Base-by-base conservation (phyloP, 2,329 filamentous ascomycete species). In the Orbilia brochopaga region DNA sequence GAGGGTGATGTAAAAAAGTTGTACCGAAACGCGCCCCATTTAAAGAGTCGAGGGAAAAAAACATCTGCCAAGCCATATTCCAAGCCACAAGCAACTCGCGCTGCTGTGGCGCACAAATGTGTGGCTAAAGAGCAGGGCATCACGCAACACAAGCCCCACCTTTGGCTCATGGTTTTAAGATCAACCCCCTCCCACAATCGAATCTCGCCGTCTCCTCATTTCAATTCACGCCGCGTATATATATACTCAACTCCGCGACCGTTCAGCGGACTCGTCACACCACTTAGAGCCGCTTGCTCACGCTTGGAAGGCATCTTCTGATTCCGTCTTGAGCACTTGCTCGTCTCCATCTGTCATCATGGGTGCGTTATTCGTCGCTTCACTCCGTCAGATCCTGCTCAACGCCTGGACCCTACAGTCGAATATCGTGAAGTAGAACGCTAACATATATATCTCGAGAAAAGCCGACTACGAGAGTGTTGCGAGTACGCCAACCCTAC, bases 21-120 rank as follows among this genome's bases (percentile, higher is more conserved):
- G 40, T 27, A 58, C 46, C 27, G 30, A 58, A 55, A 51, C 59
- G 66, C 66, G 46, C 65, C n/a, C 55, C 53, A 55, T 63, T 64
- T 64, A 59, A 70, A 59, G 4, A 32, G 4, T 8, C 30, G 23
- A 42, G 13, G 19, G 30, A 21, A 54, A 35, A 63, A 62, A 70
- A 70, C 59, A 51, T 59, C 55, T 53, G 66, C 50, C 50, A 63
- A 70, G 66, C 66, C 66, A 70, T 59, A 55, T 6, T 44, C 59
- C 58, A 63, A 56, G 58, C 11, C 24, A 21, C 10, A n/a, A 8
- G 23, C 15, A 30, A 8, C 11, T 4, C 5, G 27, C 15, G 19
- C 23, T 13, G 7, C 37, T 59, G 65, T 59, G 55, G 66, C 53
- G 42, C 30, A 19, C 4, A 7, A 42, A 42, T 3, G 5, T 42